These are phyloP conservation scores for Candida sanyiensis DNA, from an alignment of 805 yeast species.

Conservation along the genomic window DNA sequence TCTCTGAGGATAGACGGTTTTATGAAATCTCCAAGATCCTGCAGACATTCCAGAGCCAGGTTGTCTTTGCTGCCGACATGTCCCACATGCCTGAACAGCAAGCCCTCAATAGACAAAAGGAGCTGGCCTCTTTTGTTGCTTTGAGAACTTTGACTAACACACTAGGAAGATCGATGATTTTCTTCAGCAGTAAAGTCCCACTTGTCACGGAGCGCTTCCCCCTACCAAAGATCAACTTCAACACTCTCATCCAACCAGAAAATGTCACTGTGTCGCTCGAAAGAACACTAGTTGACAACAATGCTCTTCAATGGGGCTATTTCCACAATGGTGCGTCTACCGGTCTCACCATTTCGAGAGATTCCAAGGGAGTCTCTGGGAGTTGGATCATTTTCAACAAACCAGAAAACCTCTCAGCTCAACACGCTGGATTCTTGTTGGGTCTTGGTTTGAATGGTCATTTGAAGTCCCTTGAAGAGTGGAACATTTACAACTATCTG, in stretches of 20 bases:
- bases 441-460: conserved; percentile 94
- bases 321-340: conserved; percentile 91
- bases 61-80: conserved; percentile 30
- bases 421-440: conserved; percentile 91
- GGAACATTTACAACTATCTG: conserved; percentile 91
- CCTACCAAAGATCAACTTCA: conserved; percentile 68
- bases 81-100: conserved; percentile 47
- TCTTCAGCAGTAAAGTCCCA: conserved; percentile 65
- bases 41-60: conserved; percentile 64
- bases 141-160: conserved; percentile 71
- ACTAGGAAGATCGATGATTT: conserved; percentile 71
- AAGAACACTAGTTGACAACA: conserved; percentile 44
- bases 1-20: conserved; percentile 72
- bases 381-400: conserved; percentile 89
- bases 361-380: conserved; percentile 68
- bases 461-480: conserved; percentile 75
- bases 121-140: conserved; percentile 55
- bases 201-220: conserved; percentile 80
- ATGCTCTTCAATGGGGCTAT: conserved; percentile 67
- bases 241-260: conserved; percentile 58
- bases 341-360: conserved; percentile 69
- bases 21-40: conserved; percentile 68
- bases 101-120: conserved; percentile 47
- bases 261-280: conserved; percentile 59
- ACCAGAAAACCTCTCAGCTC: conserved; percentile 64